Base-by-base conservation (phyloP, 805 yeast genomes). In the Wickerhamiella sergipiensis region DNA sequence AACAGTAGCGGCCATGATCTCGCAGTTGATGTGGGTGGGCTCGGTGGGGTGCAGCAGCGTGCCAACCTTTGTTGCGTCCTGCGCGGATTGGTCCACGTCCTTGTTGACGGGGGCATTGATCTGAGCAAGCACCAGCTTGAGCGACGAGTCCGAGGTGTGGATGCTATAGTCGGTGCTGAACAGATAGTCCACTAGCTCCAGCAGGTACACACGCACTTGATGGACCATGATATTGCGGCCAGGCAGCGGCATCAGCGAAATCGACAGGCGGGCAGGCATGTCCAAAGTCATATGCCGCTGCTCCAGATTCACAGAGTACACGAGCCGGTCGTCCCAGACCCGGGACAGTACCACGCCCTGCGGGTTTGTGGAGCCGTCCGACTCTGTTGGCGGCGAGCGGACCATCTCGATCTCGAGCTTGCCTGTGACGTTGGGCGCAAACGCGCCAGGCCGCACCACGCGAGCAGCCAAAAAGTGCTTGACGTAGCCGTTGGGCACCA, bases 281-380 rank as follows among this genome's bases (percentile, higher is more conserved):
- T 86, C 83, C 48, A 87, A 68, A 10, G 86, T 77, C 43, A 87
- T 76, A 43, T 83, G 79, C 60, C 85, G 83, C 10, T 88, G 80
- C 1, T 88, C 86, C 40, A 87, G 77, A 8, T 83, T 77, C 31
- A 87, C 82, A 59, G 84, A 90, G 61, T 87, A 87, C 53, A 78
- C 77, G 22, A 87, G 63, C 59, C 81, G 82, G 61, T 82, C 83
- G 62, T 87, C 95, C 95, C 95, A 87, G 53, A 85, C 86, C 54
- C 89, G 75, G 23, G 81, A 73, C 18, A 87, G 81, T 2, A 83
- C 79, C 48, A 87, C 84, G 0, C 95, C 94, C 60, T 86, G 47
- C 17, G 47, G 94, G 57, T 81, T 79, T 61, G 39, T 45, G 29
- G 85, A 94, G 60, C 83, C 92, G n/a, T 80, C 75, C 36, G 84